Evolutionary conservation across 805 yeast genomes (phyloP).

Genomic region (Yamadazyma insecticola): DNA sequence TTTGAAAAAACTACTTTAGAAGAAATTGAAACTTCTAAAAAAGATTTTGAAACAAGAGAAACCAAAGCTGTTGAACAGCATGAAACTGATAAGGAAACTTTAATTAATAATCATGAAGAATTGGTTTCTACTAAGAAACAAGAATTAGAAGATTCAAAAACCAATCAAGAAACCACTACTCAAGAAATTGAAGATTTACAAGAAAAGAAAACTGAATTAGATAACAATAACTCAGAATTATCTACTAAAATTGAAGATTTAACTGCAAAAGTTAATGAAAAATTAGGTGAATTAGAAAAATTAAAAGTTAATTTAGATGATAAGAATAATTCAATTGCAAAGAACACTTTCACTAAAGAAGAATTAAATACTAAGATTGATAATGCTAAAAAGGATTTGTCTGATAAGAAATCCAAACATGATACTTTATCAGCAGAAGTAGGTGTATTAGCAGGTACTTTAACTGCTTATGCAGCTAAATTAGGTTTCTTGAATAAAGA

Average conservation of each 20-base stretch:
- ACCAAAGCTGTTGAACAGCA: constrained; percentile 43
- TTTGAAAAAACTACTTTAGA: constrained; percentile 38
- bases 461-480: constrained; percentile 43
- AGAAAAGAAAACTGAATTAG: constrained; percentile 38
- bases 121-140: constrained; percentile 42
- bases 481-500: constrained; percentile 34
- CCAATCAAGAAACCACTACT: constrained; percentile 38
- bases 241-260: constrained; percentile 38
- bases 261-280: constrained; percentile 38
- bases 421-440: constrained; percentile 39
- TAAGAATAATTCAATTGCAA: constrained; percentile 24
- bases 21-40: constrained; percentile 42
- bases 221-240: constrained; percentile 34
- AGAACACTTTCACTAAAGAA: constrained; percentile 32
- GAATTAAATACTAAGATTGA: constrained; percentile 37
- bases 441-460: constrained; percentile 35
- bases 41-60: constrained; percentile 45
- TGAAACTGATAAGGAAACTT: constrained; percentile 38
- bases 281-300: constrained; percentile 25
- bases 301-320: constrained; percentile 27
- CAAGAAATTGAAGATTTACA: constrained; percentile 41
- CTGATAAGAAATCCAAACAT: constrained; percentile 33
- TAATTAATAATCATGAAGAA: constrained; percentile 40
- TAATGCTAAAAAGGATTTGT: constrained; percentile 30
- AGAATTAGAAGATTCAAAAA: constrained; percentile 38